Evolutionary conservation across 176 grass and related monocot genomes (phyloP).

Genomic region (Urochloa ruziziensis): DNA sequence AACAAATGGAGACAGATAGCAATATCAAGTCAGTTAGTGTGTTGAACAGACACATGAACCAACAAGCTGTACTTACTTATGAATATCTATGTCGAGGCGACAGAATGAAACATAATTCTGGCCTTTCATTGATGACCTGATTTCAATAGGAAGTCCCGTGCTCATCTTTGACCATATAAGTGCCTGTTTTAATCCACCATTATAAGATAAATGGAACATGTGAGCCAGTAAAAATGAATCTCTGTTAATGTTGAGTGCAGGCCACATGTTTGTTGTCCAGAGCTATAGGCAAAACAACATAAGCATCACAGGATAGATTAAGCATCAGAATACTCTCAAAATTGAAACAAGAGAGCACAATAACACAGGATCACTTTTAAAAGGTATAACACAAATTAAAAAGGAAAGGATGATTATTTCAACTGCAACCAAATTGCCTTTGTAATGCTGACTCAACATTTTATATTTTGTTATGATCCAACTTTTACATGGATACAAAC

Average conservation of each 20-base stretch:
- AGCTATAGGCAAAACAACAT: not conserved
- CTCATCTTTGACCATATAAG: slow-evolving; percentile 99
- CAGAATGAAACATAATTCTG: slow-evolving; percentile 85
- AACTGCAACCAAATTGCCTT: not conserved
- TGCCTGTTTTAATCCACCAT: slow-evolving; percentile 60
- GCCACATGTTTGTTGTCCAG: not conserved
- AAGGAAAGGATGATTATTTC: not conserved
- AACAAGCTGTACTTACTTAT: slow-evolving; percentile 58
- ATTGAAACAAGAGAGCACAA: not conserved
- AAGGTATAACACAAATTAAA: slow-evolving; percentile 14
- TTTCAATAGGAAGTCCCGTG: slow-evolving; percentile 96
- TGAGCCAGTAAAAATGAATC: not conserved
- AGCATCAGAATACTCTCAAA: slow-evolving; percentile 8
- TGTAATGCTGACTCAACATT: not conserved
- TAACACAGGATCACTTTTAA: not conserved
- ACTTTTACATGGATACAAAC: slow-evolving; percentile 16
- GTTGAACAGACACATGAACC: not conserved
- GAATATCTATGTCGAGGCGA: slow-evolving; percentile 93
- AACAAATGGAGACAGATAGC: slow-evolving; percentile 10
- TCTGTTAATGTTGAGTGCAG: not conserved
- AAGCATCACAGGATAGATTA: slow-evolving; percentile 12
- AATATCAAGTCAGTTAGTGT: slow-evolving; percentile 16
- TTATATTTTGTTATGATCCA: slow-evolving; percentile 9
- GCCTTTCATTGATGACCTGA: slow-evolving; percentile 77
- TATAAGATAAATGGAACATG: not conserved